Base-by-base conservation (phyloP, 2,329 filamentous ascomycete species). In the Nigrospora oryzae region DNA sequence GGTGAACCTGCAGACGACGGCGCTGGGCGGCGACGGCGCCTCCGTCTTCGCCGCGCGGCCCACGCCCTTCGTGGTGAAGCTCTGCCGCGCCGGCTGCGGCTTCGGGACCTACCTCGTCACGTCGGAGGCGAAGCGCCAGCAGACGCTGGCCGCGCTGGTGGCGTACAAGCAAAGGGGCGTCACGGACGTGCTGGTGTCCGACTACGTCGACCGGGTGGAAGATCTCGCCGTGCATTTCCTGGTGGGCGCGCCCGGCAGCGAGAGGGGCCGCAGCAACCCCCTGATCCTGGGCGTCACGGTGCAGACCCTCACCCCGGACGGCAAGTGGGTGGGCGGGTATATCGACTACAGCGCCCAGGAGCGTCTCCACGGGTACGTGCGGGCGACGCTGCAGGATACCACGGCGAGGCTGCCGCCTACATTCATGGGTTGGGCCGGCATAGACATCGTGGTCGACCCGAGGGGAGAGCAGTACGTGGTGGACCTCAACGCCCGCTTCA, bases 401-500 rank as follows among this genome's bases (percentile, higher is more conserved):
- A 45, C 53, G 2, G 36, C 36, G 15, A 45, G 38, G 4, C 46
- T 55, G 38, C 53, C 53, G 1, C 37, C 37, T 32, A 46, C 43
- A 1, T 55, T 54, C 19, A 41, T 55, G 37, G 53, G 53, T 33
- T 55, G 53, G 53, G 53, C 53, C 11, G 53, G 53, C 4, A 43
- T 55, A 19, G 53, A 55, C 43, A 53, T 55, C 19, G 53, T 55
- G 39, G 48, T 49, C 11, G 49, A 53, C 38, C 44, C 34, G 36
- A 45, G 44, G 2, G 44, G 34, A 19, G 19, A 37, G 42, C 53
- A 55, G 38, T 55, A 47, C 46, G 53, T 55, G 7, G 53, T 55
- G 10, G 53, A 55, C 38, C 46, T 55, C n/a, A 55, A 55, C 17
- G 53, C 53, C 7, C 49, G 53, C 4, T 53, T 55, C 38, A 55